Evolutionary conservation across 352 stramenopile species (phyloP).

Genomic region (Phytophthora idaei): DNA sequence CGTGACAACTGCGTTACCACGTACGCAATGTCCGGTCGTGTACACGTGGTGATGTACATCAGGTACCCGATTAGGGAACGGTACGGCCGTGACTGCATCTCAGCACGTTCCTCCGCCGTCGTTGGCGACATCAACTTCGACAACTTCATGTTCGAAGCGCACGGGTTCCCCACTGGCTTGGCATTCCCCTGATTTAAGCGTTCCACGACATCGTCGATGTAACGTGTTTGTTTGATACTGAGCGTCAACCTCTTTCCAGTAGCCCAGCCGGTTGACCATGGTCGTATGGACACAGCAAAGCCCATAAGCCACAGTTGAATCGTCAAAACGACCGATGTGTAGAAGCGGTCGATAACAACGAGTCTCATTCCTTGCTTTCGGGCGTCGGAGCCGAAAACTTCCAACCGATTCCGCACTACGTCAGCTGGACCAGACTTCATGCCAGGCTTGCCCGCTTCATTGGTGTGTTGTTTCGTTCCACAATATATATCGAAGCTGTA

Average conservation of each 20-base stretch:
- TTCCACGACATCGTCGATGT: too few species aligned
- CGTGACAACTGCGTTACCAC: neutral
- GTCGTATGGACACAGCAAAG: conserved; percentile 20
- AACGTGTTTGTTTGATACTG: neutral
- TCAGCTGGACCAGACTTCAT: neutral
- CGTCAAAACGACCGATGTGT: neutral
- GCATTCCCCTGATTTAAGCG: too few species aligned
- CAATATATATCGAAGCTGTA: too few species aligned
- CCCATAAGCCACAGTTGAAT: conserved; percentile 18
- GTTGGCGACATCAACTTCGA: neutral
- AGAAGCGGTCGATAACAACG: neutral
- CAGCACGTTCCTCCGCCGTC: neutral
- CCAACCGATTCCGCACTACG: neutral
- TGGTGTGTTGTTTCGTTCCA: too few species aligned
- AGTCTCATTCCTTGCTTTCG: neutral
- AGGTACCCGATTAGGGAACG: neutral
- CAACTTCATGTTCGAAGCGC: neutral
- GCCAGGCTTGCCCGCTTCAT: neutral
- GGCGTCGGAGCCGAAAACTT: neutral
- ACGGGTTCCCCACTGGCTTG: neutral
- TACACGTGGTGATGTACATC: neutral
- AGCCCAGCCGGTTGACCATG: conserved; percentile 20
- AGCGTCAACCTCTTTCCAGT: conserved; percentile 8
- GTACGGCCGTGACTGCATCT: neutral
- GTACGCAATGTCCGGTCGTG: neutral